Evolutionary conservation across 495 filamentous ascomycete species (phyloP).

Genomic region (Tuber calosporum): DNA sequence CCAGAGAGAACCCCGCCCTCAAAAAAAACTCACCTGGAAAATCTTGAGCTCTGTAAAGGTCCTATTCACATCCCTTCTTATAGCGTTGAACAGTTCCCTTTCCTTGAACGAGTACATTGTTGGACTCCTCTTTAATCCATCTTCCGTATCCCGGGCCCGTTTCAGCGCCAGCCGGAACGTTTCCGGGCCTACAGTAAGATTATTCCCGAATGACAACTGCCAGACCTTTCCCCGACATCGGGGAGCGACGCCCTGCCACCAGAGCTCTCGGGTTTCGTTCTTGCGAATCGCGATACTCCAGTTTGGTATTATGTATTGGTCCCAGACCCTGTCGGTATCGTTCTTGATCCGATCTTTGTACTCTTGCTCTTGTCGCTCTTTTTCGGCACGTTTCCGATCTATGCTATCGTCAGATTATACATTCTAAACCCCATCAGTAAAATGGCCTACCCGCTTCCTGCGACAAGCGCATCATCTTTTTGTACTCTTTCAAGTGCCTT

Average conservation of each 20-base stretch:
- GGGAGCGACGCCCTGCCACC: conserved; percentile 86
- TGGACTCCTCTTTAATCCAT: conserved; percentile 44
- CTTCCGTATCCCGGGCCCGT: conserved; percentile 61
- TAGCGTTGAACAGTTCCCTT: conserved; percentile 61
- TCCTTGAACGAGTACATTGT: conserved; percentile 47
- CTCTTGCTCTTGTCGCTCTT: conserved; percentile 47
- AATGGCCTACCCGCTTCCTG: conserved; percentile 56
- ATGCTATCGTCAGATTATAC: conserved; percentile 17
- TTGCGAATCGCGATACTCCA: conserved; percentile 72
- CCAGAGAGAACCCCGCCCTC: background rate
- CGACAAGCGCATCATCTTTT: conserved; percentile 81
- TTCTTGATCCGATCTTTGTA: conserved; percentile 56
- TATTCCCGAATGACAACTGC: conserved; percentile 80
- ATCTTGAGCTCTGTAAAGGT: conserved; percentile 78
- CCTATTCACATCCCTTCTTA: conserved; percentile 60
- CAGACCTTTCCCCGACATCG: conserved; percentile 76
- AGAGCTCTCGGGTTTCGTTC: conserved; percentile 73
- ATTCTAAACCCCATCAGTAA: conserved; percentile 3
- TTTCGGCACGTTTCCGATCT: conserved; percentile 50
- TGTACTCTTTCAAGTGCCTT: conserved; percentile 82
- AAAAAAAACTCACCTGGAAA: conserved; percentile 61
- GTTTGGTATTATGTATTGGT: conserved; percentile 75
- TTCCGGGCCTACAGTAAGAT: conserved; percentile 65
- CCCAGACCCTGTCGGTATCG: conserved; percentile 71
- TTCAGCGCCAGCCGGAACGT: conserved; percentile 73